Base-by-base conservation (phyloP, 495 filamentous ascomycete genomes). In the Aspergillus cristatus region DNA sequence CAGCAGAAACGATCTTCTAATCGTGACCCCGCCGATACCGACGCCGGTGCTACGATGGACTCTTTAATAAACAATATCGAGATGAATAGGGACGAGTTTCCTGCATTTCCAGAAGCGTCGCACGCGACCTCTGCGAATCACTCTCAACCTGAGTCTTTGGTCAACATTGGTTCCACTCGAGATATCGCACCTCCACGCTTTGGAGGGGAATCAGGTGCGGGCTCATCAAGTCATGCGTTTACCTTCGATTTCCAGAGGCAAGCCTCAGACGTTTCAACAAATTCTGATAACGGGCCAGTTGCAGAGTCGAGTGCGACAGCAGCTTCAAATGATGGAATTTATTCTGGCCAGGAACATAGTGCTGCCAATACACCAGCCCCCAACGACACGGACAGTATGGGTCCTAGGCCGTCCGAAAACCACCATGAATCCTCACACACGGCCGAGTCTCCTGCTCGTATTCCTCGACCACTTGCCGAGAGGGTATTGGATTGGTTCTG, bases 401-500 rank as follows among this genome's bases (percentile, higher is more conserved):
- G 12, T 25, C 13, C 11, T 16, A 24, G 6, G 13, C 14, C 1
- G 28, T 26, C 13, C 20, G 46, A 10, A 42, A 28, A 7, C 1
- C 28, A 13, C 34, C 4, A 30, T 4, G 10, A 14, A n/a, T n/a
- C n/a, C n/a, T 11, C 10, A 17, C 7, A 15, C 3, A 13, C 37
- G 2, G 22, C 34, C 12, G 38, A 40, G 16, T 8, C 30, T 11
- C 11, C 28, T 15, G 14, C 34, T 10, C 33, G 17, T n/a, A 41
- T 38, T 7, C 48, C 50, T 0, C 47, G 47, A 20, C 39, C 34
- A 3, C 16, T 57, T 10, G 14, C 28, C 2, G 46, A 55, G 16
- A 41, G 44, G 26, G 30, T 62, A 15, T 36, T 65, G 8, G 65
- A 82, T 41, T 84, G 76, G 71, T 65, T 84, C 28, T 86, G 78